Conservation (phyloP, 352 stramenopile genomes). For the Plasmopara halstedii region DNA sequence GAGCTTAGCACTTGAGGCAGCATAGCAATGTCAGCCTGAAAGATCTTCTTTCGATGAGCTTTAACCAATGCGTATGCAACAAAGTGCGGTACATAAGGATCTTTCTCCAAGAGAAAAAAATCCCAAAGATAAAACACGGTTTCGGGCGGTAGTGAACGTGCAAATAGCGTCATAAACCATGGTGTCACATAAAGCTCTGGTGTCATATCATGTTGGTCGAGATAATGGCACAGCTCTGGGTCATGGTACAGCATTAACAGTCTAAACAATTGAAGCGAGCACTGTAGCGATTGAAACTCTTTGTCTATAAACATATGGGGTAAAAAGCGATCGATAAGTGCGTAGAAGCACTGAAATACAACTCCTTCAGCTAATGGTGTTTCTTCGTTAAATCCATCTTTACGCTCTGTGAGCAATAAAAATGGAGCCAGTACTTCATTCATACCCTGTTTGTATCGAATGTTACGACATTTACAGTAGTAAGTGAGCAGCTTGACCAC, state of each 20-base stretch:
- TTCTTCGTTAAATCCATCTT: conserved; percentile 14
- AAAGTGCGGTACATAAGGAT: conserved; percentile 86
- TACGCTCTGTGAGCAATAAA: conserved; percentile 53
- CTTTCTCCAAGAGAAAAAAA: conserved; percentile 85
- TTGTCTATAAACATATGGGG: conserved; percentile 85
- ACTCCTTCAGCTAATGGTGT: conserved; percentile 46
- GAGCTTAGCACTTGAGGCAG: conserved; percentile 75
- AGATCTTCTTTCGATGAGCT: conserved; percentile 45
- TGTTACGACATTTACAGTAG: conserved; percentile 87
- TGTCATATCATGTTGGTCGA: conserved; percentile 89
- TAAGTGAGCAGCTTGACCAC: conserved; percentile 87
- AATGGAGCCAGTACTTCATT: conserved; percentile 92
- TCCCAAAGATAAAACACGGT: conserved; percentile 87
- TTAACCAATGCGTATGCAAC: conserved; percentile 79
- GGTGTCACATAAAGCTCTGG: conserved; percentile 91
- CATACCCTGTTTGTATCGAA: conserved; percentile 93
- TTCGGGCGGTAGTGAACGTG: conserved; percentile 60
- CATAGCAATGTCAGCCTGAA: conserved; percentile 63
- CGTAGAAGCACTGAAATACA: conserved; percentile 86
- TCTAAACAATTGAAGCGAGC: conserved; percentile 88
- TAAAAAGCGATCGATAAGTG: conserved; percentile 84
- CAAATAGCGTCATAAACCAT: conserved; percentile 93
- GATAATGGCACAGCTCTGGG: conserved; percentile 74
- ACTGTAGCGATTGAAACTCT: conserved; percentile 89
- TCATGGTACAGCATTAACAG: conserved; percentile 90